These are phyloP conservation scores for Penicillium psychrosexuale DNA, from an alignment of 2,329 filamentous ascomycete species.

Conservation along the genomic window DNA sequence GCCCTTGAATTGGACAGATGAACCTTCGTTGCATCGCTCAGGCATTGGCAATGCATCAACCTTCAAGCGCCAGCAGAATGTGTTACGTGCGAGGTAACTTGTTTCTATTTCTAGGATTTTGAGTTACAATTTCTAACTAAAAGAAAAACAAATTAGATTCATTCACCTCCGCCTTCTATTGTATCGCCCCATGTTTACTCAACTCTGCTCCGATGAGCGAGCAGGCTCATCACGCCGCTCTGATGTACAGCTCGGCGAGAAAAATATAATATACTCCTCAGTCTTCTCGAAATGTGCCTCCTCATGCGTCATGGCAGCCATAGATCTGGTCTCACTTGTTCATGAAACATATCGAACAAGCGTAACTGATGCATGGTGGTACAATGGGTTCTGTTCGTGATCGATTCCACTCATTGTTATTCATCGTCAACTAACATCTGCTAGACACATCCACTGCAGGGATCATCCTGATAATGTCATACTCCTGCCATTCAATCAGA, in stretches of 20 bases:
- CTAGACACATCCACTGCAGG: constrained; percentile 32
- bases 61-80: constrained; percentile 29
- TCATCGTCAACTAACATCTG: neutral
- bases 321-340: constrained; percentile 31
- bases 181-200: constrained; percentile 36
- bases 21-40: neutral
- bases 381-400: constrained; percentile 40
- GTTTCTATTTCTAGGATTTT: neutral
- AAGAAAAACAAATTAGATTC: constrained; percentile 19
- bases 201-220: constrained; percentile 29
- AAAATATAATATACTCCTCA: constrained; percentile 25
- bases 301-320: constrained; percentile 31
- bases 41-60: constrained; percentile 4
- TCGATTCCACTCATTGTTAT: neutral
- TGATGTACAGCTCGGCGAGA: constrained; percentile 9
- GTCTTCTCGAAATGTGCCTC: constrained; percentile 31
- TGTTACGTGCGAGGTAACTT: constrained; percentile 28
- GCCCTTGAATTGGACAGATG: constrained; percentile 25
- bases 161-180: constrained; percentile 34
- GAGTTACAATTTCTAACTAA: neutral
- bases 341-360: constrained; percentile 29
- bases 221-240: constrained; percentile 4
- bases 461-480: constrained; percentile 33
- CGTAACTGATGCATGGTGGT: constrained; percentile 38
- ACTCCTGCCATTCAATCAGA: constrained; percentile 22